These are phyloP conservation scores for Ganoderma meredithae DNA, from an alignment of 1,284 basidiomycete genomes.

Conservation along the genomic window DNA sequence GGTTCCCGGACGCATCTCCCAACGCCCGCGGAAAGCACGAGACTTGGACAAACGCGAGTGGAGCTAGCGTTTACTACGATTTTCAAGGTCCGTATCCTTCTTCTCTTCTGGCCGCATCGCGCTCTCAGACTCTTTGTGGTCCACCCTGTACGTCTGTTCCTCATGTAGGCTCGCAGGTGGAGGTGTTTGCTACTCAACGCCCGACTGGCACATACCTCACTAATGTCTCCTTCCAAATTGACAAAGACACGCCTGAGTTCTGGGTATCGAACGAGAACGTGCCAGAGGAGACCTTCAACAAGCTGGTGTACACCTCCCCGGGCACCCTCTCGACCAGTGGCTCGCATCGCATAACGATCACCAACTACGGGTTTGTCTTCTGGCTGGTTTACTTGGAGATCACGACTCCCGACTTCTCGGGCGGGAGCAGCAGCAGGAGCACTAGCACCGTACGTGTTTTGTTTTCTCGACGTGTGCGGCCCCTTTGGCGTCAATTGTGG, in stretches of 20 bases:
- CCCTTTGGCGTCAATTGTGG: not conserved
- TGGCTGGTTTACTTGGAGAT: constrained; percentile 20
- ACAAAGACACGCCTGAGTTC: constrained; percentile 3
- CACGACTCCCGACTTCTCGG: constrained; percentile 12
- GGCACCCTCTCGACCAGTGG: constrained; percentile 7
- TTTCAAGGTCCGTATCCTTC: constrained; percentile 24
- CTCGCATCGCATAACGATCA: constrained; percentile 17
- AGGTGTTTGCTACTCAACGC: constrained; percentile 18
- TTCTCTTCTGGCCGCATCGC: not conserved
- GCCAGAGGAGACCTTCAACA: constrained; percentile 14
- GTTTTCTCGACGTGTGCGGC: not conserved
- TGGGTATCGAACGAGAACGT: constrained; percentile 15
- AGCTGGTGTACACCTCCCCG: constrained; percentile 19
- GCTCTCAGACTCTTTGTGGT: not conserved
- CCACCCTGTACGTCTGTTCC: not conserved
- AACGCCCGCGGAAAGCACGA: constrained; percentile 22
- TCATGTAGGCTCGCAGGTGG: constrained; percentile 10
- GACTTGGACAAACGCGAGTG: constrained; percentile 31
- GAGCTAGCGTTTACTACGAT: constrained; percentile 25
- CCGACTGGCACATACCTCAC: constrained; percentile 18
- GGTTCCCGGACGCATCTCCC: constrained; percentile 27
- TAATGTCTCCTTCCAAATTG: constrained; percentile 20
- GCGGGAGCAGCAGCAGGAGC: not conserved
- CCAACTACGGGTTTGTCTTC: constrained; percentile 18
- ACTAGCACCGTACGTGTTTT: not conserved